Percentiles rank a stretch among this genome's conserved stretches.
phyloP scores from a whole-genome alignment of 345 rosid genomes.

The Combretum micranthum region DNA sequence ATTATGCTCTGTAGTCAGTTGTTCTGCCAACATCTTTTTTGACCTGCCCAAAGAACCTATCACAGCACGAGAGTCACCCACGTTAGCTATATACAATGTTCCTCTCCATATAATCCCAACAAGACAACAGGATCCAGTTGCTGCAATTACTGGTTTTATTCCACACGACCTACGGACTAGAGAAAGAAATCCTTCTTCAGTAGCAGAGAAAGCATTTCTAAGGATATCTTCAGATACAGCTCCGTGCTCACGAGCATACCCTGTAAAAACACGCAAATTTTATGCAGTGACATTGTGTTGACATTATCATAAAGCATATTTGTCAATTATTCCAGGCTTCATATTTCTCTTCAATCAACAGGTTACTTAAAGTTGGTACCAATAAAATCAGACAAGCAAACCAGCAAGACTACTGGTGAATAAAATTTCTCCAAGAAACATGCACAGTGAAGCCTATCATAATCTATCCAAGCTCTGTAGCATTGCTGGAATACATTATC shows the following conservation, averaged over 20 bases:
- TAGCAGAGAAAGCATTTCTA: conserved; percentile 59
- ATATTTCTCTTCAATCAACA: too few relatives aligned
- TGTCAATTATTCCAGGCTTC: too few relatives aligned
- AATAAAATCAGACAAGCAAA: too few relatives aligned
- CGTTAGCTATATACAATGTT: conserved; percentile 69
- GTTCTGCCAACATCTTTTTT: conserved; percentile 75
- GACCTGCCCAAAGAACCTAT: conserved; percentile 53
- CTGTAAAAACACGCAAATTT: conserved; percentile 27
- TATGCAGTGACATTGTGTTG: neutral
- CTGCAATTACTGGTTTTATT: conserved; percentile 76
- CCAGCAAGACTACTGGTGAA: too few relatives aligned
- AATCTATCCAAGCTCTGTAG: too few relatives aligned
- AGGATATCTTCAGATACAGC: conserved; percentile 64
- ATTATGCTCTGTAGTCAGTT: conserved; percentile 78
- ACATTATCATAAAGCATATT: too few relatives aligned
- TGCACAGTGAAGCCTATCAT: too few relatives aligned
- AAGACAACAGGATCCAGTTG: conserved; percentile 87
- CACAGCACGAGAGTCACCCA: conserved; percentile 96
- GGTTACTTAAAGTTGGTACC: too few relatives aligned
- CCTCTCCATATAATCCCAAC: conserved; percentile 88
- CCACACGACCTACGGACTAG: conserved; percentile 63
- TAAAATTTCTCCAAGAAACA: too few relatives aligned
- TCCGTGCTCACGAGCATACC: conserved; percentile 50
- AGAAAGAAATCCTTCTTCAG: conserved; percentile 88
- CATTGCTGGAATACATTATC: too few relatives aligned